These are phyloP conservation scores for Ceratocystis colombiana DNA, from an alignment of 2,329 filamentous ascomycete genomes.

Conservation along the genomic window DNA sequence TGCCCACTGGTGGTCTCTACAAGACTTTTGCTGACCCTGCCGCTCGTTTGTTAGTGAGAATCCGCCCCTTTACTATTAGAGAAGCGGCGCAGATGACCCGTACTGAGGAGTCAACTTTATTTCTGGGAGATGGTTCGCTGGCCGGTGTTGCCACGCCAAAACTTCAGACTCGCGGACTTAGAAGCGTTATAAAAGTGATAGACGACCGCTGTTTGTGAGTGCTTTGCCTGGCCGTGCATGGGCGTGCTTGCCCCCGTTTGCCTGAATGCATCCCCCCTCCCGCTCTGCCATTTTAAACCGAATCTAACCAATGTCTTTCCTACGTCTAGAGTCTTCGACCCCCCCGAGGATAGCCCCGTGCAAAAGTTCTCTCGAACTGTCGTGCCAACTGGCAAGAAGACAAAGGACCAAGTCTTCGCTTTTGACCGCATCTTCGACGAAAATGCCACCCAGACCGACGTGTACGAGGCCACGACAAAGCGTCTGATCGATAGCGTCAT, in stretches of 20 bases:
- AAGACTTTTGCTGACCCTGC: not conserved
- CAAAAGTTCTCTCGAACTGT: conserved; percentile 78
- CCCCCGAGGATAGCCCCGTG: conserved; percentile 86
- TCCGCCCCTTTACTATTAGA: conserved; percentile 68
- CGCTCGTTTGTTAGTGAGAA: conserved; percentile 44
- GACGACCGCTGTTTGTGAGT: conserved; percentile 92
- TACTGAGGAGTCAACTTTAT: conserved; percentile 75
- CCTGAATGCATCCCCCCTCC: no score
- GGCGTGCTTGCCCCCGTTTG: no score
- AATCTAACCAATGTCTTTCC: not conserved
- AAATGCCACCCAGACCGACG: conserved; percentile 79
- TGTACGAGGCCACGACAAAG: conserved; percentile 89
- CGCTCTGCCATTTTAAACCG: no score
- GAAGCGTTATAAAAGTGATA: conserved; percentile 88
- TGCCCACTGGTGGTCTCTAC: not conserved
- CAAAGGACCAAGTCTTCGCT: conserved; percentile 94
- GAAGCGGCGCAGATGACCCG: conserved; percentile 84
- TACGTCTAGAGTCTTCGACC: conserved; percentile 78
- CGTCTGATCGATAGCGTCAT: conserved; percentile 86
- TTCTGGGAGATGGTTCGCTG: conserved; percentile 92
- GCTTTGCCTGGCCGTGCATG: not conserved
- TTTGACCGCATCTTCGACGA: conserved; percentile 98
- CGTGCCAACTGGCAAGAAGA: conserved; percentile 73
- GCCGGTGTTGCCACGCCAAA: conserved; percentile 79
- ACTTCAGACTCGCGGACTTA: conserved; percentile 72